Evolutionary conservation across 2,329 filamentous ascomycete genomes (phyloP).

Genomic region (Penicillium glabrum): DNA sequence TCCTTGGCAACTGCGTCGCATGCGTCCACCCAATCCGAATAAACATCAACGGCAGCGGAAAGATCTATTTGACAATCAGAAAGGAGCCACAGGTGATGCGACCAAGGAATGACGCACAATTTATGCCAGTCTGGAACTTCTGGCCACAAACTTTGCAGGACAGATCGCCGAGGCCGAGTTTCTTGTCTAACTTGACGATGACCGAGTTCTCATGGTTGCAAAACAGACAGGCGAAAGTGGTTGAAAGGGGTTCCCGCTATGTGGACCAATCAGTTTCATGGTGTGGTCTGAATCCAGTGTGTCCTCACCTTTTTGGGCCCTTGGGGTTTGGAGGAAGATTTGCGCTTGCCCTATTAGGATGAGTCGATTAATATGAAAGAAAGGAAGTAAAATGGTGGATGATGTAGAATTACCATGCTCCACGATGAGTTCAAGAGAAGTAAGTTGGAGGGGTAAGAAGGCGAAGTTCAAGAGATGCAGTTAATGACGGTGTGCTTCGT

Average conservation of each 20-base stretch:
- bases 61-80: conserved; percentile 60
- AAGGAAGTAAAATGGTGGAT: neutral
- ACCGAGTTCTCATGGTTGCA: conserved; percentile 98
- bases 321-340: conserved; percentile 76
- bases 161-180: conserved; percentile 78
- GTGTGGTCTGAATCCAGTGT: neutral
- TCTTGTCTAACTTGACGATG: conserved; percentile 89
- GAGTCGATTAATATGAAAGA: neutral
- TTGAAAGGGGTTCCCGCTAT: conserved; percentile 53
- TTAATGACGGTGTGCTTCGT: conserved; percentile 15
- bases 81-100: neutral
- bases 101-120: conserved; percentile 62
- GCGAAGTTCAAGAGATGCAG: neutral
- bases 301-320: conserved; percentile 72
- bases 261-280: neutral
- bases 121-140: conserved; percentile 87
- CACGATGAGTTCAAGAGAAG: neutral
- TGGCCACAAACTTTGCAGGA: conserved; percentile 93
- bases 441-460: neutral
- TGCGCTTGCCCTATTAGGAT: conserved; percentile 76
- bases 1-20: conserved; percentile 71
- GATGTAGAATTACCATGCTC: neutral
- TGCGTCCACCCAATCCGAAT: conserved; percentile 98
- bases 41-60: conserved; percentile 89
- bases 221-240: conserved; percentile 93